These are phyloP conservation scores for Berberis vulgaris DNA, from an alignment of 164 flowering plant species.

Conservation along the genomic window DNA sequence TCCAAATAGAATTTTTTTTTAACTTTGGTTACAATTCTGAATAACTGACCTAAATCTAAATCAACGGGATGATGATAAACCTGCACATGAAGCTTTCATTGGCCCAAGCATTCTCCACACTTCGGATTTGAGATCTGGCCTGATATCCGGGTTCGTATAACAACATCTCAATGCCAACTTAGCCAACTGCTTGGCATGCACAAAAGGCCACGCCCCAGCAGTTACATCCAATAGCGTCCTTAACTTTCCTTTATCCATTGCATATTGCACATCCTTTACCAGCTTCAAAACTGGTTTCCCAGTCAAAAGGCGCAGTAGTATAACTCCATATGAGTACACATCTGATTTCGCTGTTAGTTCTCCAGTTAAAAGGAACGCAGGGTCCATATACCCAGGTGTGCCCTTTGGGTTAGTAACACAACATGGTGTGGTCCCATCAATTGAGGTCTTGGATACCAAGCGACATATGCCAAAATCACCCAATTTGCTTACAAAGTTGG, in stretches of 20 bases:
- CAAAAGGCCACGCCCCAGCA: constrained; percentile 91
- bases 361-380: constrained; percentile 64
- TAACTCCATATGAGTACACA: constrained; percentile 77
- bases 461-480: constrained; percentile 83
- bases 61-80: constrained; percentile 22
- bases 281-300: constrained; percentile 61
- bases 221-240: constrained; percentile 49
- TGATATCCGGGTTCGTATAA: constrained; percentile 31
- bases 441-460: constrained; percentile 17
- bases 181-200: constrained; percentile 78
- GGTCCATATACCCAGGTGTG: constrained; percentile 65
- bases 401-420: constrained; percentile 58
- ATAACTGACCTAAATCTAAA: no score
- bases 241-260: constrained; percentile 46
- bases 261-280: constrained; percentile 53
- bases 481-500: constrained; percentile 53
- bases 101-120: constrained; percentile 77
- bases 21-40: no score
- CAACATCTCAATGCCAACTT: constrained; percentile 66
- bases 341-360: constrained; percentile 74
- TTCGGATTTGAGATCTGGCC: constrained; percentile 70
- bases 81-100: constrained; percentile 52
- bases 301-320: constrained; percentile 59
- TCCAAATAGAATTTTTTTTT: no score
- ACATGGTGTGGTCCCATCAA: constrained; percentile 18